These are phyloP conservation scores for Exophiala alcalophila DNA, from an alignment of 2,329 filamentous ascomycete species.

Conservation along the genomic window DNA sequence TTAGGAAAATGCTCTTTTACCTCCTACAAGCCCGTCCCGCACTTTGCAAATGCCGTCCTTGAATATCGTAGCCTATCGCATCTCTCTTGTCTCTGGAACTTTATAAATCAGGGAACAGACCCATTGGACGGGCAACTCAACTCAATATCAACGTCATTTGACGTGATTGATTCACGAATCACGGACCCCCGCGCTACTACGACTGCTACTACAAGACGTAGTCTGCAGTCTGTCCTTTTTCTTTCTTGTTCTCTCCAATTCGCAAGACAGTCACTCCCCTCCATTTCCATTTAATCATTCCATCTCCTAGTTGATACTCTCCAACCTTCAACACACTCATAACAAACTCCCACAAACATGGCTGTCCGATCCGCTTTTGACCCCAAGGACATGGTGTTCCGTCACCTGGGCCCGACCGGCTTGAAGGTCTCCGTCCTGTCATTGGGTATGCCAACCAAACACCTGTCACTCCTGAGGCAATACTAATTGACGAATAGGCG, in stretches of 20 bases:
- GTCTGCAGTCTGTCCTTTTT: not conserved
- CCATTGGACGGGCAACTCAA: not conserved
- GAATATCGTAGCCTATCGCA: no score
- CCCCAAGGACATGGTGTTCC: conserved; percentile 34
- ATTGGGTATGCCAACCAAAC: conserved; percentile 44
- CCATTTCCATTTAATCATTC: conserved; percentile 1
- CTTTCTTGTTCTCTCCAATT: not conserved
- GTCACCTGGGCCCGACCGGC: conserved; percentile 65
- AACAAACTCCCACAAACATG: conserved; percentile 15
- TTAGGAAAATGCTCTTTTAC: not conserved
- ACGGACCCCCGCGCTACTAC: conserved; percentile 1
- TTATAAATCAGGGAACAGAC: not conserved
- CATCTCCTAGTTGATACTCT: not conserved
- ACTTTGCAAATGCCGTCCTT: no score
- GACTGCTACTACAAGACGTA: not conserved
- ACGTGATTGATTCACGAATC: no score
- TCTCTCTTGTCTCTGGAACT: no score
- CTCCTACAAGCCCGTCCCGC: no score
- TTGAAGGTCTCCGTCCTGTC: conserved; percentile 71
- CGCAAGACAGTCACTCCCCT: not conserved
- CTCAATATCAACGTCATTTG: conserved; percentile 12
- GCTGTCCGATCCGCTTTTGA: conserved; percentile 27
- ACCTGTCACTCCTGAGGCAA: not conserved
- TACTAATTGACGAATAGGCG: conserved; percentile 27
- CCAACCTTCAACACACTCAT: conserved; percentile 2